phyloP scores from a whole-genome alignment of 345 rosid genomes.

The Acer campestre region DNA sequence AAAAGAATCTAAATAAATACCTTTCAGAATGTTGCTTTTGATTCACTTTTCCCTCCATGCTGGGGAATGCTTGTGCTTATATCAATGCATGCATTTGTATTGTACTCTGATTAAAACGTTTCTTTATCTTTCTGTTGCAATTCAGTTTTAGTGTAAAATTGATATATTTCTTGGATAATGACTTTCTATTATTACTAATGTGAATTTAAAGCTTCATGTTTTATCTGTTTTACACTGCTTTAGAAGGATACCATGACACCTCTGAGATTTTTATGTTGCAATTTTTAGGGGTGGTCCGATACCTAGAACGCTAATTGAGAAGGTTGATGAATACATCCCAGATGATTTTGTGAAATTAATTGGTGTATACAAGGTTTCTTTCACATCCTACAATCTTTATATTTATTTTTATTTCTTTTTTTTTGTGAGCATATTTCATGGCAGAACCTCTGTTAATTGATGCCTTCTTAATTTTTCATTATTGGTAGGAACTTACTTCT shows the following conservation, averaged over 20 bases:
- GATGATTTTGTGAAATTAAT: slow-evolving; percentile 62
- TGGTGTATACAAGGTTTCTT: slow-evolving; percentile 53
- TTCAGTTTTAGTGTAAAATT: background rate
- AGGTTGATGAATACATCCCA: slow-evolving; percentile 74
- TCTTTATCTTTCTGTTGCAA: background rate
- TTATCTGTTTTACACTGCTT: background rate
- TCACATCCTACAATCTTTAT: slow-evolving; percentile 11
- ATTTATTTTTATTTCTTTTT: background rate
- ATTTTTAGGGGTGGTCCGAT: slow-evolving; percentile 84
- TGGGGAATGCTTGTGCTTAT: background rate
- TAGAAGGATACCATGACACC: background rate
- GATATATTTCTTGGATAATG: background rate
- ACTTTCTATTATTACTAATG: background rate
- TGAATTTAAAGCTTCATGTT: background rate
- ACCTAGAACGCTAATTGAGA: slow-evolving; percentile 61
- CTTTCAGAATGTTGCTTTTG: slow-evolving; percentile 8
- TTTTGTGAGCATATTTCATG: background rate
- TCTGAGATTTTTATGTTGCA: slow-evolving; percentile 26
- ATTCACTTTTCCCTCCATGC: background rate
- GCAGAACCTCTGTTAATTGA: slow-evolving; percentile 1
- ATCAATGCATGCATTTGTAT: background rate
- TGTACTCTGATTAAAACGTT: background rate
- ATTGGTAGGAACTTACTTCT: slow-evolving; percentile 16
- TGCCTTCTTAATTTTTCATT: background rate
- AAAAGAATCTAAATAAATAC: too few relatives aligned